Percentiles rank a stretch among this genome's conserved stretches.
phyloP scores from a whole-genome alignment of 495 filamentous ascomycete species.

The Aspergillus bridgeri region DNA sequence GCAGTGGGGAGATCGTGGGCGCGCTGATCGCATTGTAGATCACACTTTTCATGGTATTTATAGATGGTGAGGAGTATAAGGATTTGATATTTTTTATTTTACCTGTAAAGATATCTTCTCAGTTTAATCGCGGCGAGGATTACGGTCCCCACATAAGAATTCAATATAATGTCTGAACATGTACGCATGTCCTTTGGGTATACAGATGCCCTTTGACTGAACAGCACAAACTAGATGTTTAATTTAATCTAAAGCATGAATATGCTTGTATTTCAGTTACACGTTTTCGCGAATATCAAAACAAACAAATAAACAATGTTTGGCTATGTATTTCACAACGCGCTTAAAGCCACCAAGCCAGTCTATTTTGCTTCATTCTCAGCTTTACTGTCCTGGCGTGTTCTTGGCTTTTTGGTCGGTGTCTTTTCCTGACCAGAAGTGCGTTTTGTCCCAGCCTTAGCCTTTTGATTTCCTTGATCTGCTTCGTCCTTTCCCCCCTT shows the following conservation, averaged over 20 bases:
- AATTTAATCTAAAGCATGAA: too few relatives aligned
- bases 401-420: not conserved
- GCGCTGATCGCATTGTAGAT: not conserved
- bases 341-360: not conserved
- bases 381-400: not conserved
- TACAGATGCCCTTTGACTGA: too few relatives aligned
- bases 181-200: too few relatives aligned
- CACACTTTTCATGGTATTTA: too few relatives aligned
- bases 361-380: not conserved
- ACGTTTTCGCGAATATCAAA: too few relatives aligned
- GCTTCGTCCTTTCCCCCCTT: not conserved
- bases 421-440: not conserved
- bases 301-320: not conserved
- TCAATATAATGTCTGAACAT: too few relatives aligned
- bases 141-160: too few relatives aligned
- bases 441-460: conserved; percentile 4
- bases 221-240: too few relatives aligned
- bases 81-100: not conserved
- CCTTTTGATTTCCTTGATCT: not conserved
- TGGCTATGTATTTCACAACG: not conserved
- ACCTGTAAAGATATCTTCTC: too few relatives aligned
- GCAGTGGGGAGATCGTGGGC: not conserved
- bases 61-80: too few relatives aligned
- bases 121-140: too few relatives aligned
- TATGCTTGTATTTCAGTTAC: too few relatives aligned